Percentiles rank a stretch among this genome's conserved stretches.
Evolutionary conservation across 768 basidiomycete species (phyloP).

Genomic region (Cubamyces sp.): DNA sequence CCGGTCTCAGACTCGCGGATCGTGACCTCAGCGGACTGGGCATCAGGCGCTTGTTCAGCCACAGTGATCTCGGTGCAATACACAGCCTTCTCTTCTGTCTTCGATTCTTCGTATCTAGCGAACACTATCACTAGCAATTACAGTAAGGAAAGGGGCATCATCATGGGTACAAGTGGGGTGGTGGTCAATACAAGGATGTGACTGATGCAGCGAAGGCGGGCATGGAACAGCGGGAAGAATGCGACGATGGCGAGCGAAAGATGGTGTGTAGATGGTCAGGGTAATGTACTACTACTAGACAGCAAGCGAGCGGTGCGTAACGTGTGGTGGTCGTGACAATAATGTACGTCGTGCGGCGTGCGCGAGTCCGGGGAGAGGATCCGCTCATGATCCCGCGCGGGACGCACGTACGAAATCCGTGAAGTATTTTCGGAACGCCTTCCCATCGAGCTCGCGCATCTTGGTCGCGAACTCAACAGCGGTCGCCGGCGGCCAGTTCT

Average conservation of each 20-base stretch:
- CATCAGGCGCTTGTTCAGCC: background rate
- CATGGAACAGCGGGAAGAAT: constrained; percentile 4
- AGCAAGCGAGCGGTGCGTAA: constrained; percentile 16
- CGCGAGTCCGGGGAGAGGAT: constrained; percentile 16
- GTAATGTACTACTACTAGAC: constrained; percentile 20
- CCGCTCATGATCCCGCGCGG: constrained; percentile 55
- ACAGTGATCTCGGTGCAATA: background rate
- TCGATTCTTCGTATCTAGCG: constrained; percentile 13
- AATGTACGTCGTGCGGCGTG: constrained; percentile 4
- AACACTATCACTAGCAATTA: constrained; percentile 22
- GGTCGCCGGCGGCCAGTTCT: constrained; percentile 82
- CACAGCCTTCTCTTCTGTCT: background rate
- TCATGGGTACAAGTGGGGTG: constrained; percentile 20
- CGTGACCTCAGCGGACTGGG: constrained; percentile 3
- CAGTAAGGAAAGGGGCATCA: constrained; percentile 16
- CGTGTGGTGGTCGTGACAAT: constrained; percentile 8
- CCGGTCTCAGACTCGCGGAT: background rate
- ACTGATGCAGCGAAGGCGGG: constrained; percentile 5
- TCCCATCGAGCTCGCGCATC: constrained; percentile 72
- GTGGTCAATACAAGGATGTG: constrained; percentile 23
- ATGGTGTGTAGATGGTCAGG: constrained; percentile 21
- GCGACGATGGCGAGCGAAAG: constrained; percentile 13
- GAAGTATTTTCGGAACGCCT: constrained; percentile 84
- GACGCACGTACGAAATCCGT: constrained; percentile 81
- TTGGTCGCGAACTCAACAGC: constrained; percentile 80